Evolutionary conservation across 257 asterid genomes (phyloP), one percentile per base, ranked within the genome.

Genomic region (Rehmannia glutinosa): DNA sequence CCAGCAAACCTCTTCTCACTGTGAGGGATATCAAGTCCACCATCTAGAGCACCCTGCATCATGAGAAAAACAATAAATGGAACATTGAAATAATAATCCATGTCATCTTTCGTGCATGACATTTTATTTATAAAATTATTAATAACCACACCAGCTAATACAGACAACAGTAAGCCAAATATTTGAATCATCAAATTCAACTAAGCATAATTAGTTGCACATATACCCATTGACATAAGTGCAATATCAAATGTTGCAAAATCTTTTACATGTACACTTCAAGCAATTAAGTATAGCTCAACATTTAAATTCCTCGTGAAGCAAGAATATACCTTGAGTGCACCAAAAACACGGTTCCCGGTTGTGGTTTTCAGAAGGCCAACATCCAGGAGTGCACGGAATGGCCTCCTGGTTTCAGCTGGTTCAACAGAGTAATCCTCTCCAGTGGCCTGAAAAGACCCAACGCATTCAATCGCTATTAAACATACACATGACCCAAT

Each of bases 311-410:
- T 24, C 6, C 24, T 13, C 33, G 30, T 53, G 20, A 38, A 60
- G 27, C 27, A 8, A 21, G 20, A 15, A 39, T 6, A 0, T 71
- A 92, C 96, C 95, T 87, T 87, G 27, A 92, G 97, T 3, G 96
- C 97, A 72, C 97, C 98, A 61, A 90, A 90, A 30, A 92, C 86
- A 32, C 96, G 89, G 71, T 92, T 90, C 1, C 98, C 97, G 0
- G 98, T 90, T 19, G 97, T 92, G 13, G 98, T 92, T 46, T 71
- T 74, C n/a, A 92, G 0, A 57, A 90, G 98, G 19, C 98, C 98
- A 70, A 90, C 98, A 74, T 90, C 97, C 39, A 92, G 77, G 51
- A 92, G 97, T 4, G 96, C 97, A 64, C 98, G 96, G 87, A 92
- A 90, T 0, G 97, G 98, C 81, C 97, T 87, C 77, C 98, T 84